Base-by-base conservation (phyloP, 306 rosid genomes). In the Sophora flavescens region DNA sequence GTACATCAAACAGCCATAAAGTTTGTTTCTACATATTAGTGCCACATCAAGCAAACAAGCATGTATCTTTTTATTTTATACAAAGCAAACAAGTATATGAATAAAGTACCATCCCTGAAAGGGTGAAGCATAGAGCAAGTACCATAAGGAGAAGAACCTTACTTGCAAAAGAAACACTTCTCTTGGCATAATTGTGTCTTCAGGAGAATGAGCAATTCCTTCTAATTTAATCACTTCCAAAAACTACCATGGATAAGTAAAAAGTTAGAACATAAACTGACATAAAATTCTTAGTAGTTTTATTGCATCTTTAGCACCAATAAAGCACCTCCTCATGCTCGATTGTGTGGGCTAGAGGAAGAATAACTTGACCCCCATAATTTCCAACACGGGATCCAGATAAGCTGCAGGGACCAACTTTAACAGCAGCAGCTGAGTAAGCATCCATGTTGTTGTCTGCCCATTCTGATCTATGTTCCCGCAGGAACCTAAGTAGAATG, bases 401-500 rank as follows among this genome's bases (percentile, higher is more conserved):
- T 71, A 94, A 85, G 80, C 93, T 89, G 75, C 98, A 94, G 8
- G 98, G 98, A 26, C 97, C 98, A 18, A 92, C 93, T 87, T 94
- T 94, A 70, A 94, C 78, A 60, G 98, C 98, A 59, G 97, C 96
- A 86, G 97, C 97, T 12, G 96, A 89, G 86, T 87, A 94, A 62
- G 98, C 98, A 86, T 94, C 98, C 81, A 94, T 90, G 76, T 87
- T 94, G 80, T 77, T 90, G 87, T 94, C 97, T 44, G 98, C 98
- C 98, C 98, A 94, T 84, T 94, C 98, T 41, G 98, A 94, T 65
- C 98, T 84, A 70, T 94, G 98, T 89, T 94, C 98, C 50, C 98
- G 89, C 74, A 94, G 85, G 73, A 94, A 94, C 83, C 98, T 84
- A 2, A 94, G 89, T 38, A 94, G 93, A 82, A 94, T 89, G 18